phyloP scores from a whole-genome alignment of 108 stramenopile species.

The Pseudonitzschia pungens region DNA sequence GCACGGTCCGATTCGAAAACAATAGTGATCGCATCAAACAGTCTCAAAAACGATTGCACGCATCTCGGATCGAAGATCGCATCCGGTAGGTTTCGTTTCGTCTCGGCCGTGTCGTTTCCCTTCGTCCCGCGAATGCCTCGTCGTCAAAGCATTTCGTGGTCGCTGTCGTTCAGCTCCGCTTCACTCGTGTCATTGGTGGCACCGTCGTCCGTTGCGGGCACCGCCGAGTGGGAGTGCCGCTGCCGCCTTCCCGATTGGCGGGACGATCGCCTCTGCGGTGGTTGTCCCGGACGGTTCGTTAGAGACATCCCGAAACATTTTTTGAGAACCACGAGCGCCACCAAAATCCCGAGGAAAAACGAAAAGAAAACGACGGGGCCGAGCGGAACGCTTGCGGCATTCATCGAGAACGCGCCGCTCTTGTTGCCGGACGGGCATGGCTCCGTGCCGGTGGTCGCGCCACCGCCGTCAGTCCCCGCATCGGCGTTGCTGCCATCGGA shows the following conservation, averaged over 20 bases:
- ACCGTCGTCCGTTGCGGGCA: neutral
- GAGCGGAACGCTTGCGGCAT: conserved; percentile 50
- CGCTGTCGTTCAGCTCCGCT: neutral
- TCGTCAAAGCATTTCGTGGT: neutral
- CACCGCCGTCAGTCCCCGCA: neutral
- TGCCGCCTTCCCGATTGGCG: neutral
- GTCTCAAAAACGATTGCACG: too few relatives aligned
- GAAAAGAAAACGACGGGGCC: conserved; percentile 66
- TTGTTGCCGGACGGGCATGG: conserved; percentile 18
- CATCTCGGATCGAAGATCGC: too few relatives aligned
- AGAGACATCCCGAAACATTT: neutral
- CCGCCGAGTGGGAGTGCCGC: neutral
- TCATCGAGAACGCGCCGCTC: conserved; percentile 38
- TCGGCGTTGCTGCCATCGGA: conserved; percentile 47
- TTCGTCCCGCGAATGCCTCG: neutral
- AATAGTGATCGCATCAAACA: too few relatives aligned
- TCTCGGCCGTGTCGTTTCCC: too few relatives aligned
- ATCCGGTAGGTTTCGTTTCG: too few relatives aligned
- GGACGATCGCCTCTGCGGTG: neutral
- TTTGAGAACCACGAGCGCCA: conserved; percentile 57
- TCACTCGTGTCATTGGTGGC: neutral
- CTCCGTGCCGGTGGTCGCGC: neutral
- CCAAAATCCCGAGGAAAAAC: neutral
- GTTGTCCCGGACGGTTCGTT: neutral
- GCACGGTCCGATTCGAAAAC: too few relatives aligned